A percentile compares a stretch with the other conserved stretches of the same genome.
Evolutionary conservation across 176 grass and related monocot species (phyloP).

Genomic region (Guadua angustifolia): DNA sequence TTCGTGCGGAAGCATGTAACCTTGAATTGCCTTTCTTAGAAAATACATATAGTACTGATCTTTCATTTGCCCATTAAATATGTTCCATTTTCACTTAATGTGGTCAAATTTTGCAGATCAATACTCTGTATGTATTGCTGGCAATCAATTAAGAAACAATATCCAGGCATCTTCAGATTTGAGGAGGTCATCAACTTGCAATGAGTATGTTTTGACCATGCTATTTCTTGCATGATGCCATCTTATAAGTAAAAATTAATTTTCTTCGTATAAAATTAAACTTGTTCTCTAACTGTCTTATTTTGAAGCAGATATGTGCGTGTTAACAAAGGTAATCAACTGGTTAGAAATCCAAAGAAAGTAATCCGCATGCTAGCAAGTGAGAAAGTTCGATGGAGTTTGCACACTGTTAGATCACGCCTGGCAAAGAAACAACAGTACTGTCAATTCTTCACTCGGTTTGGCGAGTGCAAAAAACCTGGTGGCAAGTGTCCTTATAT

Average conservation of each 20-base stretch:
- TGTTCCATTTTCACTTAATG: conserved; percentile 20
- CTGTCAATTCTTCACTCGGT: conserved; percentile 92
- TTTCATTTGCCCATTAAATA: conserved; percentile 18
- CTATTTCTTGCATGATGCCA: conserved; percentile 25
- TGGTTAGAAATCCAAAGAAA: conserved; percentile 93
- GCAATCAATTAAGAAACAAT: conserved; percentile 50
- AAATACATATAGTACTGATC: background rate
- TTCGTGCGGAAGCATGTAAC: background rate
- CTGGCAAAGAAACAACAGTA: conserved; percentile 84
- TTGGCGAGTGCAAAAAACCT: conserved; percentile 80
- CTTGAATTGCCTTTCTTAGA: conserved; percentile 19
- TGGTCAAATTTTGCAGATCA: conserved; percentile 56
- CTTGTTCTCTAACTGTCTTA: conserved; percentile 9
- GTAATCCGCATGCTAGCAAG: conserved; percentile 86
- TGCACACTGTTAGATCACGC: conserved; percentile 85
- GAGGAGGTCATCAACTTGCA: conserved; percentile 51
- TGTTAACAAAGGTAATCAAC: conserved; percentile 87
- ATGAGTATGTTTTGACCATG: conserved; percentile 62
- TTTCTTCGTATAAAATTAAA: conserved; percentile 16
- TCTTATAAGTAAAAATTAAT: conserved; percentile 11
- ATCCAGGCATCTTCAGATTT: conserved; percentile 50
- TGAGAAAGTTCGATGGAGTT: conserved; percentile 95
- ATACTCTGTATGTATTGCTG: conserved; percentile 39
- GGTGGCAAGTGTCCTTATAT: conserved; percentile 76
- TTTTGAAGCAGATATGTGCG: conserved; percentile 75